Base-by-base conservation (phyloP, 306 rosid genomes). In the Dicorynia guianensis region DNA sequence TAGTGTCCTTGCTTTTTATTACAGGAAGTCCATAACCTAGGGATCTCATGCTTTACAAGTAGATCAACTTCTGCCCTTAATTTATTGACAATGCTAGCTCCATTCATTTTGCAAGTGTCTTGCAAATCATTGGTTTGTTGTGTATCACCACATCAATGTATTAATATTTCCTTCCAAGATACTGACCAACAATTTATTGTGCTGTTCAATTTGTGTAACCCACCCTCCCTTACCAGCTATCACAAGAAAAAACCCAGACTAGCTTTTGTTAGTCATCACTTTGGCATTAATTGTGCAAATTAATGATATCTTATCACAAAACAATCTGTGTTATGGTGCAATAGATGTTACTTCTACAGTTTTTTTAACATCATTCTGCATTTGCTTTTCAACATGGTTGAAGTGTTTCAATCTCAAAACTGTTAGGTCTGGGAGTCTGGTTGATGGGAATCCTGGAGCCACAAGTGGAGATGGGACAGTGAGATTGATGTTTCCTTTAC, bases 381-480 rank as follows among this genome's bases (percentile, higher is more conserved):
- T 75, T 56, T 68, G 55, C 33, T 61, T 25, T 63, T 68, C 55
- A 55, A 54, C 63, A 42, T 54, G 55, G 43, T 80, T 75, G 40
- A 68, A 52, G 47, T 62, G 69, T 63, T 75, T 34, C 63, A 54
- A 66, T 67, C 53, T 77, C 52, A 69, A 30, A 15, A 70, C 42
- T 67, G 59, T 72, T 84, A 95, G 99, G 85, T 95, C 99, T 57
- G 99, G 99, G 79, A 91, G 87, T 89, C 88, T 79, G 84, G 87
- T 79, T 38, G 97, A 92, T 76, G 99, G 99, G 84, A 72, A 89
- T 77, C 89, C 96, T 77, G 97, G 96, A 76, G 87, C 88, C 67
- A 80, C 86, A 48, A 92, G 97, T 85, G 99, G 99, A 15, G 99
- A 95, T 85, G 99, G 77, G 76, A 86, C 99, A 76, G 99, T 95